phyloP scores from a whole-genome alignment of 352 stramenopile genomes.

The Phytopythium helicoides region DNA sequence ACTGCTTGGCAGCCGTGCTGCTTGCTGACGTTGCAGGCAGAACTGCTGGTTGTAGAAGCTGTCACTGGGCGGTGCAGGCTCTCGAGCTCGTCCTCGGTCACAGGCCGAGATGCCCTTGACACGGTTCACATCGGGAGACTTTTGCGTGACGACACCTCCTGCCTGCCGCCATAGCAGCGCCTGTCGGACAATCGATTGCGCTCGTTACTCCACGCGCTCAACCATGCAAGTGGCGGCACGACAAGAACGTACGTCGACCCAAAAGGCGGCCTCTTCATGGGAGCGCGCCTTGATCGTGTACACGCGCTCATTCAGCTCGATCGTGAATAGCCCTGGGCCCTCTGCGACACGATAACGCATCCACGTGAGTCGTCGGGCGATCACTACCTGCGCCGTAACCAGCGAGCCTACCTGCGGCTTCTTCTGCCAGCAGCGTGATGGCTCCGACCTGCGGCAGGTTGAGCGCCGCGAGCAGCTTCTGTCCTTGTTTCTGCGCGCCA shows the following conservation, averaged over 20 bases:
- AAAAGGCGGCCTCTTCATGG: conserved; percentile 83
- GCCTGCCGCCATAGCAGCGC: conserved; percentile 83
- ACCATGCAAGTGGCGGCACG: not conserved
- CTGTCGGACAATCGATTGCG: conserved; percentile 11
- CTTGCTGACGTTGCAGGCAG: conserved; percentile 22
- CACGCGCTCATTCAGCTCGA: conserved; percentile 88
- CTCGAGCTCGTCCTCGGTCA: conserved; percentile 37
- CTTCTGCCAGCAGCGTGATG: conserved; percentile 71
- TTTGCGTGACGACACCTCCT: conserved; percentile 75
- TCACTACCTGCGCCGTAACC: too few species aligned
- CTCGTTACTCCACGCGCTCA: too few species aligned
- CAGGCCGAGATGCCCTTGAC: conserved; percentile 30
- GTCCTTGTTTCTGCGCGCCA: conserved; percentile 78
- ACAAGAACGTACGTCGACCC: conserved; percentile 63
- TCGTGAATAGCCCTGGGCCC: conserved; percentile 84
- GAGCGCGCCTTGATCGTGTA: conserved; percentile 90
- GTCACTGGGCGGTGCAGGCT: conserved; percentile 11
- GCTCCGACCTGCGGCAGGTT: conserved; percentile 92
- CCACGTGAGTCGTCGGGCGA: too few species aligned
- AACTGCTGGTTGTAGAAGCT: conserved; percentile 7
- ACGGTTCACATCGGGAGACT: conserved; percentile 54
- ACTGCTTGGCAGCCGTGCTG: conserved; percentile 20
- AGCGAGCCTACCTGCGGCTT: conserved; percentile 44
- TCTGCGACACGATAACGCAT: conserved; percentile 25
- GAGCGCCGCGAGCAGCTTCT: conserved; percentile 93